Evolutionary conservation across 164 flowering plant genomes (phyloP), one percentile per base, ranked within the genome.

Genomic region (Stephania cephalantha): DNA sequence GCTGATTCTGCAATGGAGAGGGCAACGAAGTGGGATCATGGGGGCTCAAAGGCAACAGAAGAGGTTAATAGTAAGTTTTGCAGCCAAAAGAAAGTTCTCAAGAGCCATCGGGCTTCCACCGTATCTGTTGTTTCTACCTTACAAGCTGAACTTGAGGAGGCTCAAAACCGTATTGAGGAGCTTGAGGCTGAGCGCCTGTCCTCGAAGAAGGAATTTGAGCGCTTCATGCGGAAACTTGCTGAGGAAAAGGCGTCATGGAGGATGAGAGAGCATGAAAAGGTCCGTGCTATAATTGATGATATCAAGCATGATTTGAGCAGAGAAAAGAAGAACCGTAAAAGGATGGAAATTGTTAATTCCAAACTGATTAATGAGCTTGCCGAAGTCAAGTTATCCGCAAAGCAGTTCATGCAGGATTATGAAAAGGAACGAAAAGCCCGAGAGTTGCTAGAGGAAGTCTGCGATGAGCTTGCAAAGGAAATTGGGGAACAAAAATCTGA

Each of bases 11-110:
- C 89, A 50, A 91, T 90, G 97, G 99, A 96, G 83, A 90, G 97
- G n/a, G 94, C 94, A 72, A 96, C 99, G 78, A 94, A 96, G 78
- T 96, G 99, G 99, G 90, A 91, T 69, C 95, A 96, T 53, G 78
- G 78, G 30, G 82, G 82, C 75, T 80, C 87, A 8, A 85, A 87
- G 82, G 68, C 87, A 76, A 74, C 88, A 18, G 90, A 87, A 67
- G 97, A 88, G 72, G 75, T 75, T n/a, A 79, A 75, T 25, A 80
- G 76, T 35, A 35, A 35, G 66, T 73, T 85, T 17, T 85, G 85
- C 69, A 79, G 84, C 75, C 84, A 83, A 46, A 75, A 81, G 85
- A 89, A 89, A 79, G 84, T 77, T 81, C 81, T 84, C 58, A 81
- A 76, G 75, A 87, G 89, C 75, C 87, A 85, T 48, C 86, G 83